A percentile compares a stretch with the other conserved stretches of the same genome.
These are phyloP conservation scores for Trametes meyenii DNA, from an alignment of 768 basidiomycete species.

Conservation along the genomic window DNA sequence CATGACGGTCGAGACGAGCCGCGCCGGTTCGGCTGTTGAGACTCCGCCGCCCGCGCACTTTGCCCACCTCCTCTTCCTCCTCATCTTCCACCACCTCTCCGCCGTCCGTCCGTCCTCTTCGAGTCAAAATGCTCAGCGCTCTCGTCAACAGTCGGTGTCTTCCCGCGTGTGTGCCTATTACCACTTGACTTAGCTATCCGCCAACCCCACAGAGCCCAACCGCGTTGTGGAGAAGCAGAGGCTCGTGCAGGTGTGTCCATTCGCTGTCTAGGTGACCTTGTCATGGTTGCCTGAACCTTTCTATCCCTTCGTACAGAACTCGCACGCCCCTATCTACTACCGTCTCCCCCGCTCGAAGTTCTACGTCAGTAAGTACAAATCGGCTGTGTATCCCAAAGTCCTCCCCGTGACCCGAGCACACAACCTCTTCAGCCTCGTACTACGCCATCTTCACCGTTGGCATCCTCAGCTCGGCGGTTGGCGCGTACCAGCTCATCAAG, in stretches of 20 bases:
- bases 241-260: conserved; percentile 57
- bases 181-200: conserved; percentile 17
- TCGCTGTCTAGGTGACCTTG: background rate
- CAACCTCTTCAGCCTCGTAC: conserved; percentile 51
- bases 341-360: conserved; percentile 63
- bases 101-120: conserved; percentile 37
- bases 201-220: conserved; percentile 55
- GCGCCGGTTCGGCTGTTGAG: conserved; percentile 37
- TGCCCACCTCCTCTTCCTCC: conserved; percentile 14
- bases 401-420: background rate
- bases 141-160: conserved; percentile 64
- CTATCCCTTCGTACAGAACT: conserved; percentile 31
- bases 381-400: background rate
- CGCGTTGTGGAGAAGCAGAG: conserved; percentile 65
- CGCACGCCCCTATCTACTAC: conserved; percentile 57
- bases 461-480: conserved; percentile 54
- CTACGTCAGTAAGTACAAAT: conserved; percentile 57
- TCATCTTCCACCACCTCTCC: conserved; percentile 42
- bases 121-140: conserved; percentile 54
- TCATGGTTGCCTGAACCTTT: background rate
- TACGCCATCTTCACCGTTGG: conserved; percentile 55
- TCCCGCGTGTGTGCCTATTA: background rate
- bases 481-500: conserved; percentile 49
- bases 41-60: conserved; percentile 34
- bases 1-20: conserved; percentile 42